A percentile compares a stretch with the other conserved stretches of the same genome.
Conservation (phyloP, 2,329 filamentous ascomycete species). For the Passalora sequoiae region DNA sequence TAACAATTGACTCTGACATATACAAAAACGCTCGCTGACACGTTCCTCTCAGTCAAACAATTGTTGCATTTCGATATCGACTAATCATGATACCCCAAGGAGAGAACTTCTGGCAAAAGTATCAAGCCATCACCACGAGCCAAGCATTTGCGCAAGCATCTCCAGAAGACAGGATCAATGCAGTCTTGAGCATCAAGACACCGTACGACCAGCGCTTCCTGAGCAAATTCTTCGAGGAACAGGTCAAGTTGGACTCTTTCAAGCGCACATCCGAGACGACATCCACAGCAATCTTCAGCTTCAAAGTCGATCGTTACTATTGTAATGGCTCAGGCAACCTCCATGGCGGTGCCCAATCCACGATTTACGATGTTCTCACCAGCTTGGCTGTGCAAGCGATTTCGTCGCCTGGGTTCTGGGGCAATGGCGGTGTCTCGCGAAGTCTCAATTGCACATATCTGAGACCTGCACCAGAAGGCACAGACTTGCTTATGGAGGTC, state of each 20-base stretch:
- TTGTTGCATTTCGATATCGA: no score
- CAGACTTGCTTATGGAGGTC: slow-evolving; percentile 40
- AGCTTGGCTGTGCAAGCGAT: slow-evolving; percentile 33
- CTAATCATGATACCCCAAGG: slow-evolving; percentile 15
- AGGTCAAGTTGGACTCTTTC: slow-evolving; percentile 29
- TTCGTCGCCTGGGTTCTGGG: slow-evolving; percentile 36
- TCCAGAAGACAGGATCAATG: slow-evolving; percentile 25
- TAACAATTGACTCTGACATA: background rate
- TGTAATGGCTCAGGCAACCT: slow-evolving; percentile 47
- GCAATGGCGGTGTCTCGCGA: slow-evolving; percentile 40
- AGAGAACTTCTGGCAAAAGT: slow-evolving; percentile 9
- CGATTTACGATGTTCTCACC: slow-evolving; percentile 51
- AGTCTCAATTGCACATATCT: slow-evolving; percentile 45
- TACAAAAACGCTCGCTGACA: background rate
- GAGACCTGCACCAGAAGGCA: slow-evolving; percentile 38
- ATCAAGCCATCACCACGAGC: slow-evolving; percentile 2
- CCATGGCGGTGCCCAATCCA: slow-evolving; percentile 51
- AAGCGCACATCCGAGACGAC: slow-evolving; percentile 34
- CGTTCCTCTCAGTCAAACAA: no score
- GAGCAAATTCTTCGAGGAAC: slow-evolving; percentile 20
- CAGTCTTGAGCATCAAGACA: slow-evolving; percentile 14
- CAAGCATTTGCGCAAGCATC: slow-evolving; percentile 17
- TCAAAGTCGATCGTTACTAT: slow-evolving; percentile 42
- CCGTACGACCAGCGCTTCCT: slow-evolving; percentile 17
- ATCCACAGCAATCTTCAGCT: slow-evolving; percentile 40